phyloP scores from a whole-genome alignment of 2,329 filamentous ascomycete genomes.

The Colletotrichum chrysophilum region DNA sequence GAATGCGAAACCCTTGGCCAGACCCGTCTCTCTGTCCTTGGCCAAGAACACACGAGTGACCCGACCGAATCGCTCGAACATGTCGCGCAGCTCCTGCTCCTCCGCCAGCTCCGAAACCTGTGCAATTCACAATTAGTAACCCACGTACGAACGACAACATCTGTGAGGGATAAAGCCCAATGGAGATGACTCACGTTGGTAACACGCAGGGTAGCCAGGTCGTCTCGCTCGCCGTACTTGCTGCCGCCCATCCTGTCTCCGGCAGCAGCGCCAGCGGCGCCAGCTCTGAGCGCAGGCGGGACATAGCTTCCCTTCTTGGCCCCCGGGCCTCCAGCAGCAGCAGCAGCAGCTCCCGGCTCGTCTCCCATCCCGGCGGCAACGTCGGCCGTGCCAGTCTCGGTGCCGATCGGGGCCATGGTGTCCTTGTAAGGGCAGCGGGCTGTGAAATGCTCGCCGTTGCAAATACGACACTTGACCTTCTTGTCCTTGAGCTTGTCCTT shows the following conservation, averaged over 20 bases:
- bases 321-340: constrained; percentile 64
- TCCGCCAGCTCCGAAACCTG: constrained; percentile 97
- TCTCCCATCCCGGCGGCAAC: constrained; percentile 61
- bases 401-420: constrained; percentile 88
- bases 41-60: constrained; percentile 97
- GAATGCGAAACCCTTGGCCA: constrained; percentile 98
- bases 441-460: constrained; percentile 98
- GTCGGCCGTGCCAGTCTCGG: constrained; percentile 58
- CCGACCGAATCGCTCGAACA: constrained; percentile 97
- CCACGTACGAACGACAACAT: background rate
- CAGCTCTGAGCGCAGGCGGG: constrained; percentile 87
- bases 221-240: constrained; percentile 92
- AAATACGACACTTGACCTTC: constrained; percentile 99
- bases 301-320: constrained; percentile 88
- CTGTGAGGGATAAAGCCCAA: background rate
- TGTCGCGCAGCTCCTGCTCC: constrained; percentile 91
- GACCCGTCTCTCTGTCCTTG: constrained; percentile 94
- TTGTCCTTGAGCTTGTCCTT: constrained; percentile 94
- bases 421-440: constrained; percentile 99
- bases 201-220: constrained; percentile 93
- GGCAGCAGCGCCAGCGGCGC: constrained; percentile 55
- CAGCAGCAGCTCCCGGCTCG: constrained; percentile 48
- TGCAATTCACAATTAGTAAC: background rate
- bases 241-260: constrained; percentile 84
- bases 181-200: constrained; percentile 78